These are phyloP conservation scores for Hibiscus tridactylites DNA, from an alignment of 345 rosid species.

Conservation along the genomic window DNA sequence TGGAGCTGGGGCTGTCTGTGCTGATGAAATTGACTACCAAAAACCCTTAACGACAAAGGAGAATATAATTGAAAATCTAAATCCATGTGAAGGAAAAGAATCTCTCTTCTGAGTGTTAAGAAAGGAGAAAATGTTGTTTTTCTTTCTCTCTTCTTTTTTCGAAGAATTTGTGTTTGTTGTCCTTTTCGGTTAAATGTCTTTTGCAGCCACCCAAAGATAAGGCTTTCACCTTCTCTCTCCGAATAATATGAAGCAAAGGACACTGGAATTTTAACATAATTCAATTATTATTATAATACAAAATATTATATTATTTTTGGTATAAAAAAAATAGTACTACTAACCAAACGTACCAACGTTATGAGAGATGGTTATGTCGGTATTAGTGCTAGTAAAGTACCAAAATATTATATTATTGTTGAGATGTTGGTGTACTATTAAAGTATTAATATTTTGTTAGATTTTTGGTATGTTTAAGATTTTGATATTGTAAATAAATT, in stretches of 20 bases:
- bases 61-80: not conserved
- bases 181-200: not conserved
- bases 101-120: not conserved
- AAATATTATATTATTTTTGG: too few relatives aligned
- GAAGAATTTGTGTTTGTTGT: not conserved
- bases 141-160: not conserved
- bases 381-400: too few relatives aligned
- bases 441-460: not conserved
- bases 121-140: not conserved
- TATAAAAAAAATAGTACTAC: too few relatives aligned
- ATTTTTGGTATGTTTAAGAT: too few relatives aligned
- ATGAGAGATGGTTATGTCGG: too few relatives aligned
- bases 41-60: not conserved
- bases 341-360: too few relatives aligned
- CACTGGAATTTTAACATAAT: conserved; percentile 6
- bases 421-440: too few relatives aligned
- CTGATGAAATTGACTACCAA: not conserved
- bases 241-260: conserved; percentile 27
- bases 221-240: conserved; percentile 6
- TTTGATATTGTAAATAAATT: too few relatives aligned
- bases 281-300: too few relatives aligned
- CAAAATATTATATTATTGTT: too few relatives aligned
- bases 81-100: not conserved
- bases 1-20: not conserved
- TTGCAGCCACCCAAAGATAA: conserved; percentile 29